Evolutionary conservation across 768 basidiomycete species (phyloP).

Genomic region (Harrya chromipes): DNA sequence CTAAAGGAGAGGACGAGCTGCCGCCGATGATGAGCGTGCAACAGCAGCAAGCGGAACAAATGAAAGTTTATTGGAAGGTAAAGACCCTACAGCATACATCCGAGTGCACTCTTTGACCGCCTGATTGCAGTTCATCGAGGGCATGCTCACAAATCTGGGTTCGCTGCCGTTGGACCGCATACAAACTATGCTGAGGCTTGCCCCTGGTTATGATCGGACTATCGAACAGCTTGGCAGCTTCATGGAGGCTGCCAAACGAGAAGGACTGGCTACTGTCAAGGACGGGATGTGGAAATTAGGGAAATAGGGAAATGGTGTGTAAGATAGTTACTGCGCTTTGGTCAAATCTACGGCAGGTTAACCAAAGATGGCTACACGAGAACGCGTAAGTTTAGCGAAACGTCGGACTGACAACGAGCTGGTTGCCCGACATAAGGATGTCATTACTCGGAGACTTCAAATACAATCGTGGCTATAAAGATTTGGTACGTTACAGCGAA

Average conservation of each 20-base stretch:
- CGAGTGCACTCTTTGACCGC: slow-evolving; percentile 1
- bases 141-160: slow-evolving; percentile 88
- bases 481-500: too few species aligned
- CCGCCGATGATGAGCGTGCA: slow-evolving; percentile 54
- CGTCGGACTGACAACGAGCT: too few species aligned
- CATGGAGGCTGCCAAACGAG: slow-evolving; percentile 76
- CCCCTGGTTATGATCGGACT: slow-evolving; percentile 77
- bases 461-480: too few species aligned
- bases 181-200: slow-evolving; percentile 83
- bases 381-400: too few species aligned
- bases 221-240: slow-evolving; percentile 75
- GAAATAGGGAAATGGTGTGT: slow-evolving; percentile 8
- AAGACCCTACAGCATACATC: neutral
- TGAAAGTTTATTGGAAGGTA: slow-evolving; percentile 88
- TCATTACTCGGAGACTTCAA: too few species aligned
- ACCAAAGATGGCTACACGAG: too few species aligned
- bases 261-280: slow-evolving; percentile 67
- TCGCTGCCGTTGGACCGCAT: slow-evolving; percentile 76
- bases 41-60: slow-evolving; percentile 80
- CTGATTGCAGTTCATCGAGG: slow-evolving; percentile 70
- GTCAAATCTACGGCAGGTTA: too few species aligned
- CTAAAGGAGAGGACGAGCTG: slow-evolving; percentile 43
- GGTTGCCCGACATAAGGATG: too few species aligned
- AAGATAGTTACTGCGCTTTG: neutral
- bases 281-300: slow-evolving; percentile 70